Evolutionary conservation across 441 rosid genomes (phyloP), one percentile per base, ranked within the genome.

Genomic region (Eruca vesicaria): DNA sequence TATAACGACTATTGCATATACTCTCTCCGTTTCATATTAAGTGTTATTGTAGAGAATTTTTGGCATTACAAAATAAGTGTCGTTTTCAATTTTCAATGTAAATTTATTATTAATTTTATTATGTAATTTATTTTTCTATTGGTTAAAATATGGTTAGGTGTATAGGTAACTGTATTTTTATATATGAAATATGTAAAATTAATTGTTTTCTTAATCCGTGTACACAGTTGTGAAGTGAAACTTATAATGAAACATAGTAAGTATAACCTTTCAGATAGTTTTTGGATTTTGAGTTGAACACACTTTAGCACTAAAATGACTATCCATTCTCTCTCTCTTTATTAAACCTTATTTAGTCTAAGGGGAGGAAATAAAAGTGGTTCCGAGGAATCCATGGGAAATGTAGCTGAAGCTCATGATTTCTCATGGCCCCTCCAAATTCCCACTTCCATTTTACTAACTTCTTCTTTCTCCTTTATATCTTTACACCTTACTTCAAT

Each of bases 351-450:
- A 71, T 65, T 43, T 69, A 56, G 31, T 41, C 10, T 38, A 3
- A 0, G n/a, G n/a, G 5, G 36, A 55, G 55, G 43, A n/a, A 68
- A 53, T 55, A 35, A 64, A 71, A 45, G 79, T 77, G 36, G 63
- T 71, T 71, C 72, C 68, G 63, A 77, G 80, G 76, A 77, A 65
- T 58, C 72, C 63, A 77, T 71, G 80, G 80, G 76, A 77, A 66
- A 26, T 77, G 72, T 77, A 66, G 76, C 57, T 59, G 36, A 77
- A 71, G 28, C 68, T 77, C 76, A 77, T 71, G 62, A 77, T 71
- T 77, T 35, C 76, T 71, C 29, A n/a, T 66, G 80, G 80, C 32
- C 76, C 76, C 80, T 65, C 68, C 9, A 48, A 66, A 66, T 65
- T 52, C 14, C 76, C 72, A 66, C 76, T 66, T 66, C 72, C 36